Evolutionary conservation across 2,329 filamentous ascomycete genomes (phyloP).

Genomic region (Graphilbum sp.): DNA sequence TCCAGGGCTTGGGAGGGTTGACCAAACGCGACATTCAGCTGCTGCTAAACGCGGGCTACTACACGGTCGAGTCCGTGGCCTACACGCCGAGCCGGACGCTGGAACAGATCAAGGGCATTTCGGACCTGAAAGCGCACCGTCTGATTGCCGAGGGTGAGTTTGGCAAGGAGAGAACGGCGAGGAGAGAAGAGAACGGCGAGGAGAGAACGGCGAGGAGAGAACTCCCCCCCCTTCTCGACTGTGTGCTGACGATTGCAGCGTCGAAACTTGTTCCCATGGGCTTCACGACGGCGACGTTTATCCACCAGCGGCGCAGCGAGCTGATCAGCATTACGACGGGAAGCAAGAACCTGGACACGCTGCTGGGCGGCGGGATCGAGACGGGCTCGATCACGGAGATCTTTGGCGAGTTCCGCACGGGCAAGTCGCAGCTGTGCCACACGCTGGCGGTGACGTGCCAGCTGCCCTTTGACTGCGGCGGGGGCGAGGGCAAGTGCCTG

Average conservation of each 20-base stretch:
- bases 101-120: conserved; percentile 96
- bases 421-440: conserved; percentile 97
- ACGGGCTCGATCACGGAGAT: conserved; percentile 97
- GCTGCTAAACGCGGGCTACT: conserved; percentile 78
- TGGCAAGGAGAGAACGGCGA: too few species aligned
- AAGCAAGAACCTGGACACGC: conserved; percentile 90
- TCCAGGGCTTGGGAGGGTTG: conserved; percentile 67
- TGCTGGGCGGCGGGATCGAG: conserved; percentile 87
- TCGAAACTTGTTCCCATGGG: conserved; percentile 97
- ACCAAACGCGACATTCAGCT: conserved; percentile 94
- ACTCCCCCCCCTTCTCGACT: too few species aligned
- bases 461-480: conserved; percentile 95
- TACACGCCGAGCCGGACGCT: conserved; percentile 73
- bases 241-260: conserved; percentile 33
- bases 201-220: too few species aligned
- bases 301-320: conserved; percentile 93
- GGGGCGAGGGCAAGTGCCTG: conserved; percentile 92
- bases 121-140: conserved; percentile 88
- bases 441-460: conserved; percentile 98
- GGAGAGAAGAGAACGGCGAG: too few species aligned
- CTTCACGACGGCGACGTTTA: conserved; percentile 96
- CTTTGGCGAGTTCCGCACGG: conserved; percentile 94
- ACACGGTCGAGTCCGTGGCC: conserved; percentile 90
- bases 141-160: conserved; percentile 74
- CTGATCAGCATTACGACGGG: conserved; percentile 96